A percentile compares a stretch with the other conserved stretches of the same genome.
Evolutionary conservation across 1,139 yeast genomes (phyloP).

Genomic region (Maudiozyma humilis): DNA sequence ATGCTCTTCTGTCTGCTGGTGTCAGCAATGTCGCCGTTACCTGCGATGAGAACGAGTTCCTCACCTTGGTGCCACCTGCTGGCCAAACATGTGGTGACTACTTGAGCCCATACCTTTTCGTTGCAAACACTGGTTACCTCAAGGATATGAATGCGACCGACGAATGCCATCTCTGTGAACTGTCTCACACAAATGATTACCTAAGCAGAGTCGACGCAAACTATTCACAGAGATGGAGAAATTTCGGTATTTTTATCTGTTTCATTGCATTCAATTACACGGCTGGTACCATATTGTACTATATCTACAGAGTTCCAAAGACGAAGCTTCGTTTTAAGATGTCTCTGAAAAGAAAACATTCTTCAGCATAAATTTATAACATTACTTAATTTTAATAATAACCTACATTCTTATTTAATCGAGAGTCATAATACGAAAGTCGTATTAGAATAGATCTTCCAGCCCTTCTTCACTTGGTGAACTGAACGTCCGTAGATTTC

Average conservation of each 20-base stretch:
- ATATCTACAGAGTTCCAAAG: slow-evolving; percentile 71
- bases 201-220: slow-evolving; percentile 38
- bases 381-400: too few relatives aligned
- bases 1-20: slow-evolving; percentile 45
- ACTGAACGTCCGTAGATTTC: neutral
- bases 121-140: slow-evolving; percentile 51
- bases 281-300: slow-evolving; percentile 51
- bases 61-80: slow-evolving; percentile 40
- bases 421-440: too few relatives aligned
- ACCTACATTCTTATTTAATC: too few relatives aligned
- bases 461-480: too few relatives aligned
- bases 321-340: too few relatives aligned
- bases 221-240: slow-evolving; percentile 55
- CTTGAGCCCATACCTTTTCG: slow-evolving; percentile 38
- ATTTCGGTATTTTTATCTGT: slow-evolving; percentile 48
- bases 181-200: slow-evolving; percentile 43
- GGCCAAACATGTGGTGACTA: slow-evolving; percentile 48
- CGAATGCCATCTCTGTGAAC: slow-evolving; percentile 46
- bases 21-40: slow-evolving; percentile 43
- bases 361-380: too few relatives aligned
- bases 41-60: slow-evolving; percentile 43
- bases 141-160: slow-evolving; percentile 37
- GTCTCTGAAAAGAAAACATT: too few relatives aligned
- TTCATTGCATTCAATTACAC: slow-evolving; percentile 41
- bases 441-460: too few relatives aligned